These are phyloP conservation scores for Pyrrhoderma noxium DNA, from an alignment of 1,284 basidiomycete species.

Conservation along the genomic window DNA sequence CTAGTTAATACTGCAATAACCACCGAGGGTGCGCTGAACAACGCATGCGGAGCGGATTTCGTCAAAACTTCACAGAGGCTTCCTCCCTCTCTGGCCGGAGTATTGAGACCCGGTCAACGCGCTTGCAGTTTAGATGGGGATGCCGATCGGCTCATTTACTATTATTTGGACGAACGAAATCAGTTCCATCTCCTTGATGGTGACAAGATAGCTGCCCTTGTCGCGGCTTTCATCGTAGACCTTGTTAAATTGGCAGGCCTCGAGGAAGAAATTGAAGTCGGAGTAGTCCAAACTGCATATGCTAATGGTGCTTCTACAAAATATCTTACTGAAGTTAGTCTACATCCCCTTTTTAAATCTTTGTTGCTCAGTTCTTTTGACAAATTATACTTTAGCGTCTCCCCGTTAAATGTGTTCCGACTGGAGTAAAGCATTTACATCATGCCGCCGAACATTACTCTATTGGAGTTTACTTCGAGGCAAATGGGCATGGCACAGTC, in stretches of 20 bases:
- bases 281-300: conserved; percentile 98
- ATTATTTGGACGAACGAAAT: conserved; percentile 73
- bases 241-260: conserved; percentile 81
- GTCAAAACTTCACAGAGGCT: conserved; percentile 91
- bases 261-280: conserved; percentile 67
- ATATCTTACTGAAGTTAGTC: conserved; percentile 72
- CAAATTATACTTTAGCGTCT: conserved; percentile 51
- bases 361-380: too few species aligned
- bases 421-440: conserved; percentile 97
- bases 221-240: conserved; percentile 89
- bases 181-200: conserved; percentile 93
- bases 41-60: conserved; percentile 90
- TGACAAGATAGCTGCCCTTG: conserved; percentile 95
- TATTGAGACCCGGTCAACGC: conserved; percentile 63
- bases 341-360: conserved; percentile 3
- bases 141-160: conserved; percentile 96
- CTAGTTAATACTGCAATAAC: conserved; percentile 64
- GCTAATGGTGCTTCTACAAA: conserved; percentile 97
- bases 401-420: conserved; percentile 92
- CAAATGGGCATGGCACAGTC: conserved; percentile 98
- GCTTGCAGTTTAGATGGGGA: conserved; percentile 96
- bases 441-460: conserved; percentile 94
- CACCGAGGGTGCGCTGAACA: conserved; percentile 74
- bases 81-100: conserved; percentile 63
- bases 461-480: conserved; percentile 98